phyloP scores from a whole-genome alignment of 495 filamentous ascomycete species.

The Penicillium dipodomyicola region DNA sequence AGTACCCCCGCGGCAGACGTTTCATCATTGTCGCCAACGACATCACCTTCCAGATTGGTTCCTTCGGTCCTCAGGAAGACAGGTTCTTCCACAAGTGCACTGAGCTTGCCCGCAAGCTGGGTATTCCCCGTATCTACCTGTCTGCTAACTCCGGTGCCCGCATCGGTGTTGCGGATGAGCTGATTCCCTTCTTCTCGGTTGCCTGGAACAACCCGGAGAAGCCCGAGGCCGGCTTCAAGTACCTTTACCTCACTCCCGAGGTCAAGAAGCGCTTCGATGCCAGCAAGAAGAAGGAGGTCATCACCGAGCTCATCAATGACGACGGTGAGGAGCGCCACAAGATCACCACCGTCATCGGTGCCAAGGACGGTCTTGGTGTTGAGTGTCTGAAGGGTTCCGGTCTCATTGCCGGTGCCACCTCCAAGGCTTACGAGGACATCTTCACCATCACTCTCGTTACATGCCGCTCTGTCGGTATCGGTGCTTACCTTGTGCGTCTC shows the following conservation, averaged over 20 bases:
- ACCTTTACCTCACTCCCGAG: constrained; percentile 90
- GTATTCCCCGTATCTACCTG: constrained; percentile 94
- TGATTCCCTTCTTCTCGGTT: constrained; percentile 94
- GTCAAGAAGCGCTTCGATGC: constrained; percentile 86
- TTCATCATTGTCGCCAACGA: constrained; percentile 98
- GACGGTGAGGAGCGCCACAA: constrained; percentile 89
- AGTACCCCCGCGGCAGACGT: constrained; percentile 87
- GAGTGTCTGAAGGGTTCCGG: constrained; percentile 96
- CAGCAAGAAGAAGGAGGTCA: constrained; percentile 74
- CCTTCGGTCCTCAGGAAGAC: constrained; percentile 93
- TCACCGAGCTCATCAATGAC: constrained; percentile 81
- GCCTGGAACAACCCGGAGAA: constrained; percentile 87
- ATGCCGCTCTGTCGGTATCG: constrained; percentile 96
- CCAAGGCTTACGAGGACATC: constrained; percentile 96
- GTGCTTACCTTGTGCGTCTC: constrained; percentile 95
- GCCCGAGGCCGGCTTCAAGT: constrained; percentile 93
- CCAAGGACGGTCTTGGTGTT: constrained; percentile 94
- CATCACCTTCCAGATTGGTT: constrained; percentile 98
- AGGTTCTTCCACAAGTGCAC: constrained; percentile 99
- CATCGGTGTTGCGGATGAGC: constrained; percentile 92
- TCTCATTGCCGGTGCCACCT: constrained; percentile 96
- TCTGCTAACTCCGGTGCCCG: constrained; percentile 99
- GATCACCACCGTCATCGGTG: constrained; percentile 91
- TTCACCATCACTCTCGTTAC: constrained; percentile 98
- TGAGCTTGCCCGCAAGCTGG: constrained; percentile 85